Evolutionary conservation across 257 asterid genomes (phyloP), one percentile per base, ranked within the genome.

Genomic region (Petrea volubilis): DNA sequence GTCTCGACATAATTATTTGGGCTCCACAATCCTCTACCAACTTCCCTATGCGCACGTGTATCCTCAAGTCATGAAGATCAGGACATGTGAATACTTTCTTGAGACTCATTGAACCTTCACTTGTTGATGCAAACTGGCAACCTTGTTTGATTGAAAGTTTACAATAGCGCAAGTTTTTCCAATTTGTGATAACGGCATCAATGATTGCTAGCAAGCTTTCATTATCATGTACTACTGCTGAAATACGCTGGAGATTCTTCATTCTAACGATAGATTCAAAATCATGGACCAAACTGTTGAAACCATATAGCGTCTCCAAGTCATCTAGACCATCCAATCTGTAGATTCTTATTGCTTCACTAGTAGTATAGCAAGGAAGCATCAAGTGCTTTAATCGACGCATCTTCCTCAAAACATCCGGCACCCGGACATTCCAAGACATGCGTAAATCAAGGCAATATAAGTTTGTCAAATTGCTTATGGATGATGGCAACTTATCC

Each of bases 401-500:
- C 56, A 70, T 46, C 63, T 67, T 59, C 62, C 34, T 14, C 3
- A 59, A n/a, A 8, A 15, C 17, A 46, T 57, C 25, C 4, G 73
- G 43, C 15, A 64, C 1, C 15, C 14, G 34, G 9, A 31, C 64
- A 58, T 28, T n/a, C 64, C 21, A 11, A 4, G 43, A 27, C 13
- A 4, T 4, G 0, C 0, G 21, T 13, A 40, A 43, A 52, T 38
- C 24, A 18, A 69, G 72, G 31, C 40, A 15, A 5, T 38, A 47
- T n/a, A 75, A 17, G 50, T 28, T 18, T 13, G 33, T 64, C 17
- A 69, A 23, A 17, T 60, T 51, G 11, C 46, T 4, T 15, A 62
- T 27, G 2, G 62, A 69, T 29, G 76, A 53, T 15, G 72, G 68
- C n/a, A 76, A 6, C 23, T 63, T 33, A 21, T 18, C 29, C 24